phyloP scores from a whole-genome alignment of 169 alveolate genomes.

The Plasmodium malariae region DNA sequence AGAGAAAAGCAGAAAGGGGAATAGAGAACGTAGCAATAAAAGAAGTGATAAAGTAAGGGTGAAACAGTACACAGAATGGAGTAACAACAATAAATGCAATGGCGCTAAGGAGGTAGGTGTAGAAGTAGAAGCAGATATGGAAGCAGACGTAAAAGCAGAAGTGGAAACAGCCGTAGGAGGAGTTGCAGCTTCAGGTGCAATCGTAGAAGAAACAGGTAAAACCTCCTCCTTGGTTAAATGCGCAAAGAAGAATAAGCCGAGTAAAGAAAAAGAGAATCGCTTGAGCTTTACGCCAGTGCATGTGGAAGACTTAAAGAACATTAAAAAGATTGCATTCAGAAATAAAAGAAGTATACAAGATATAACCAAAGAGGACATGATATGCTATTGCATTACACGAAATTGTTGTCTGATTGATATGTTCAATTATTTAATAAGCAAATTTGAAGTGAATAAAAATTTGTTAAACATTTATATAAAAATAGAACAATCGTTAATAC shows the following conservation, averaged over 20 bases:
- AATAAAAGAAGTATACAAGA: constrained; percentile 67
- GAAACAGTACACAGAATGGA: background rate
- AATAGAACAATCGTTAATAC: constrained; percentile 68
- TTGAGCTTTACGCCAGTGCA: constrained; percentile 30
- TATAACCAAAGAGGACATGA: constrained; percentile 73
- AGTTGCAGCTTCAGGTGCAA: too few relatives aligned
- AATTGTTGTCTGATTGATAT: constrained; percentile 34
- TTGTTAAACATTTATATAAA: constrained; percentile 43
- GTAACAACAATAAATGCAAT: background rate
- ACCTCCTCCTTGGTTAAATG: too few relatives aligned
- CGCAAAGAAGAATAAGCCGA: background rate
- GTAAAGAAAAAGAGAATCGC: constrained; percentile 1
- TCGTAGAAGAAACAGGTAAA: too few relatives aligned
- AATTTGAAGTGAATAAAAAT: constrained; percentile 20
- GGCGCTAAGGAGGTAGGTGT: constrained; percentile 11
- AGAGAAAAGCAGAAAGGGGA: constrained; percentile 2
- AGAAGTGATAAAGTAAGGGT: background rate
- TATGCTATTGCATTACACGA: constrained; percentile 46
- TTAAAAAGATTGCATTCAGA: constrained; percentile 62
- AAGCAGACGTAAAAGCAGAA: too few relatives aligned
- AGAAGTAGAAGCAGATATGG: too few relatives aligned
- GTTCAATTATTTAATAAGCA: constrained; percentile 31
- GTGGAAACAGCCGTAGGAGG: too few relatives aligned
- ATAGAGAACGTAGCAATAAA: background rate
- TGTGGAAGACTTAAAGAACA: constrained; percentile 9